Conservation (phyloP, 352 stramenopile genomes). For the Globisporangium viniferum region DNA sequence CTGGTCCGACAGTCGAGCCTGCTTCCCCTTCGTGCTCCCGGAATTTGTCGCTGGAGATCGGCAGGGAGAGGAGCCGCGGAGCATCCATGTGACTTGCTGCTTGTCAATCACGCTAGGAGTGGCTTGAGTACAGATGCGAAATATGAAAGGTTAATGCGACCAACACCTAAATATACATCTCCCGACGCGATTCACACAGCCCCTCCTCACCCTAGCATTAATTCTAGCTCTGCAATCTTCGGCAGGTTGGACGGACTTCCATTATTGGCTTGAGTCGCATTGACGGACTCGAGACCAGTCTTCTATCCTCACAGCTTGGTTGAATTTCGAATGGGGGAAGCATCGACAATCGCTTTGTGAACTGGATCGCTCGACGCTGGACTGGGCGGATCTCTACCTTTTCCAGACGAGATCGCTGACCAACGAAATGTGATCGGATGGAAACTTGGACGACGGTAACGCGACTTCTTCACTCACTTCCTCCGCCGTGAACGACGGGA, state of each 20-base stretch:
- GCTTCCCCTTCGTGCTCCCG: slow-evolving; percentile 1
- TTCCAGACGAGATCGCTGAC: slow-evolving; percentile 61
- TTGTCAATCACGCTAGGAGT: not conserved
- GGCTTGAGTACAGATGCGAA: not conserved
- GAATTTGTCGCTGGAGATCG: slow-evolving; percentile 5
- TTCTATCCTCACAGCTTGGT: not conserved
- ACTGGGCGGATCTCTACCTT: not conserved
- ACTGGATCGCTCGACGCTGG: not conserved
- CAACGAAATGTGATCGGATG: slow-evolving; percentile 79
- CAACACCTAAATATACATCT: not conserved
- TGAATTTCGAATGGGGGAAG: not conserved
- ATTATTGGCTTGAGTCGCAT: not conserved
- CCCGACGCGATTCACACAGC: not conserved
- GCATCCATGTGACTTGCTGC: not conserved
- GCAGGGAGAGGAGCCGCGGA: slow-evolving; percentile 5
- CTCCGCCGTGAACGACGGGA: slow-evolving; percentile 60
- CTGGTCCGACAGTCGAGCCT: not conserved
- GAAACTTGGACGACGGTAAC: slow-evolving; percentile 67
- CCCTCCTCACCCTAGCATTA: not conserved
- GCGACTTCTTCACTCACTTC: slow-evolving; percentile 61
- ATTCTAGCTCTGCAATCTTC: not conserved
- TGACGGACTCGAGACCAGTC: not conserved
- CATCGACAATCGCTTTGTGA: not conserved
- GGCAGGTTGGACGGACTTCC: not conserved
- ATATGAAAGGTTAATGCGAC: not conserved